Percentiles rank a stretch among this genome's conserved stretches.
These are phyloP conservation scores for Xylaria sp. DNA, from an alignment of 2,329 filamentous ascomycete genomes.

Conservation along the genomic window DNA sequence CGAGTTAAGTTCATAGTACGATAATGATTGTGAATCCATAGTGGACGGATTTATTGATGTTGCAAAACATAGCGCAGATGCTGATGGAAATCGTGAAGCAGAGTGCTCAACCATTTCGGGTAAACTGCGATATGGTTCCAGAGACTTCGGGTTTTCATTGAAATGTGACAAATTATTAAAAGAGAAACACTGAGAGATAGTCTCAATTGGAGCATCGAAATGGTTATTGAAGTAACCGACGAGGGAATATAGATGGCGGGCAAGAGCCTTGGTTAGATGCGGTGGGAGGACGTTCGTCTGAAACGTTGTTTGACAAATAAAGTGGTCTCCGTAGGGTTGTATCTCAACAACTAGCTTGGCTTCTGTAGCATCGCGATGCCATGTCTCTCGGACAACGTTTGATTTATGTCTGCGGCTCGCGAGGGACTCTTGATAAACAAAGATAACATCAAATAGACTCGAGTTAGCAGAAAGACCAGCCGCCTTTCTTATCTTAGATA, in stretches of 20 bases:
- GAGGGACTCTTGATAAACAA: constrained; percentile 85
- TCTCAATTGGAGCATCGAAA: constrained; percentile 40
- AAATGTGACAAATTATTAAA: constrained; percentile 57
- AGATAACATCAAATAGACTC: constrained; percentile 77
- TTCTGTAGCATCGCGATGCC: constrained; percentile 77
- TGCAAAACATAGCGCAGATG: constrained; percentile 73
- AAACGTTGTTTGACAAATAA: constrained; percentile 59
- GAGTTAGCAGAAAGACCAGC: constrained; percentile 64
- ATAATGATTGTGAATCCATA: constrained; percentile 57
- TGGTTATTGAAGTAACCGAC: constrained; percentile 47
- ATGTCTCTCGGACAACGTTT: constrained; percentile 61
- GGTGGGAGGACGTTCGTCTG: constrained; percentile 61
- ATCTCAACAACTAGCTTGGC: constrained; percentile 81
- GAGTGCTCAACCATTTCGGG: constrained; percentile 64
- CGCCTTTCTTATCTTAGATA: constrained; percentile 74
- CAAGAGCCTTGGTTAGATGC: constrained; percentile 65
- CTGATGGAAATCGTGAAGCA: constrained; percentile 59
- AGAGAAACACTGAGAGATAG: constrained; percentile 45
- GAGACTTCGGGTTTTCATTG: constrained; percentile 53
- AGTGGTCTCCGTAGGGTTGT: constrained; percentile 65
- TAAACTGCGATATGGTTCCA: constrained; percentile 56
- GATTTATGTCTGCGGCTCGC: constrained; percentile 46
- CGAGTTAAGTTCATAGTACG: constrained; percentile 72
- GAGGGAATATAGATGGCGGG: constrained; percentile 69
- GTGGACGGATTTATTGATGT: constrained; percentile 54